These are phyloP conservation scores for Davidsoniella virescens DNA, from an alignment of 2,329 filamentous ascomycete species.

Conservation along the genomic window DNA sequence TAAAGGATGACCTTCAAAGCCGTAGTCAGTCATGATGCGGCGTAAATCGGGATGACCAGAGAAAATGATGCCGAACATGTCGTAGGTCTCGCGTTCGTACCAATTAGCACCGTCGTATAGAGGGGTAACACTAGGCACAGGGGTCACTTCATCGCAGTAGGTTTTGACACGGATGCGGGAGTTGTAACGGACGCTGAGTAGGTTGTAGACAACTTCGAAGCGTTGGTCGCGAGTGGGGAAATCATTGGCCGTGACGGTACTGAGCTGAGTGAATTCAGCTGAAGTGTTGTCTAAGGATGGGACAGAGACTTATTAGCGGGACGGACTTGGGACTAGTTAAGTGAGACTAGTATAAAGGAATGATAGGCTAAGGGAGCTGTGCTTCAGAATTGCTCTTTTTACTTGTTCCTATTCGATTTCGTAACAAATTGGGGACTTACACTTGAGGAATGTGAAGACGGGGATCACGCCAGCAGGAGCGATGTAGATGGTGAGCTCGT, in stretches of 20 bases:
- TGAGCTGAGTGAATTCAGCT: conserved; percentile 88
- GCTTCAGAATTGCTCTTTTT: background rate
- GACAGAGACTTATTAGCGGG: conserved; percentile 4
- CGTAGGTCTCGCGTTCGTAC: conserved; percentile 97
- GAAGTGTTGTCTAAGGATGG: conserved; percentile 62
- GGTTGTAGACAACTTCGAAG: conserved; percentile 96
- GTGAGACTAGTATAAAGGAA: background rate
- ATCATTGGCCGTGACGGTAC: conserved; percentile 85
- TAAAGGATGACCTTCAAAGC: conserved; percentile 92
- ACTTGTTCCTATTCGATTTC: background rate
- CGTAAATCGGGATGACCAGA: conserved; percentile 85
- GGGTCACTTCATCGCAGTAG: conserved; percentile 89
- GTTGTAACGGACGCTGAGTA: conserved; percentile 92
- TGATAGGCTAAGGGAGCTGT: background rate
- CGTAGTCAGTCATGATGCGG: conserved; percentile 98
- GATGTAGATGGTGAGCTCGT: conserved; percentile 91
- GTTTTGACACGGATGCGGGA: conserved; percentile 95
- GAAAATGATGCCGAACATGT: conserved; percentile 96
- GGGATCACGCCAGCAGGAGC: conserved; percentile 76
- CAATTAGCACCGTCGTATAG: conserved; percentile 94
- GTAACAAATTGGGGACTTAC: conserved; percentile 23
- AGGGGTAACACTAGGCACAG: conserved; percentile 72
- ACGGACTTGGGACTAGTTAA: background rate
- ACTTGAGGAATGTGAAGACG: conserved; percentile 85
- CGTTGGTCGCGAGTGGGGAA: conserved; percentile 90